Evolutionary conservation across 345 rosid species (phyloP).

Genomic region (Euphorbia pulcherrima): DNA sequence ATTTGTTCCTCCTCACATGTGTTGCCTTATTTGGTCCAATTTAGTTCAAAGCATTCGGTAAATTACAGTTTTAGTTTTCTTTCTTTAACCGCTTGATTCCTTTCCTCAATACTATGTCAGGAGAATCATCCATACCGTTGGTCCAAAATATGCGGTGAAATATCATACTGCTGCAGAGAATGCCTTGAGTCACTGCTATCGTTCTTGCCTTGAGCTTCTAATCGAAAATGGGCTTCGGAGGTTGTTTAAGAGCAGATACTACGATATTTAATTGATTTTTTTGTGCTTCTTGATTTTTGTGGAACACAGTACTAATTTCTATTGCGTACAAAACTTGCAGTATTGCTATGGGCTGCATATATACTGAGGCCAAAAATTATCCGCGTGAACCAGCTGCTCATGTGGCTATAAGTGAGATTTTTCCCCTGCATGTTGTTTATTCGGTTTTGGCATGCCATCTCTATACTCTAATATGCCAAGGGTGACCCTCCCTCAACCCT

Average conservation of each 20-base stretch:
- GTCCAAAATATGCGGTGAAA: conserved; percentile 93
- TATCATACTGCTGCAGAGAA: conserved; percentile 99
- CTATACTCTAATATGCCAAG: not conserved
- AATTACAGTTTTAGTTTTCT: not conserved
- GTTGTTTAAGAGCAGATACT: conserved; percentile 37
- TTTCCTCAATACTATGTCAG: not conserved
- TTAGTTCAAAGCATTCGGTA: not conserved
- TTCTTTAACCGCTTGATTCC: not conserved
- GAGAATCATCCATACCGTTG: conserved; percentile 78
- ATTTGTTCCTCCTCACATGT: not conserved
- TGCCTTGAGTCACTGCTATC: conserved; percentile 96
- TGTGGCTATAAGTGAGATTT: conserved; percentile 86
- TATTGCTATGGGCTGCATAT: conserved; percentile 91
- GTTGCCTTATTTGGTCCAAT: not conserved
- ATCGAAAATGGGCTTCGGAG: conserved; percentile 83
- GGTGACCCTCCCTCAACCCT: not conserved
- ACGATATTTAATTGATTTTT: conserved; percentile 6
- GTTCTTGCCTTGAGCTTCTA: conserved; percentile 91
- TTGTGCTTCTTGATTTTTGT: conserved; percentile 3
- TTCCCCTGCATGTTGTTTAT: not conserved
- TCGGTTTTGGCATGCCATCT: not conserved
- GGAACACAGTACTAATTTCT: conserved; percentile 29
- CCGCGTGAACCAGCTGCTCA: conserved; percentile 99
- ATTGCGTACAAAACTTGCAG: conserved; percentile 41
- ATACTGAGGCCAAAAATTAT: conserved; percentile 88